Evolutionary conservation across 306 rosid species (phyloP).

Genomic region (Vigna angularis): DNA sequence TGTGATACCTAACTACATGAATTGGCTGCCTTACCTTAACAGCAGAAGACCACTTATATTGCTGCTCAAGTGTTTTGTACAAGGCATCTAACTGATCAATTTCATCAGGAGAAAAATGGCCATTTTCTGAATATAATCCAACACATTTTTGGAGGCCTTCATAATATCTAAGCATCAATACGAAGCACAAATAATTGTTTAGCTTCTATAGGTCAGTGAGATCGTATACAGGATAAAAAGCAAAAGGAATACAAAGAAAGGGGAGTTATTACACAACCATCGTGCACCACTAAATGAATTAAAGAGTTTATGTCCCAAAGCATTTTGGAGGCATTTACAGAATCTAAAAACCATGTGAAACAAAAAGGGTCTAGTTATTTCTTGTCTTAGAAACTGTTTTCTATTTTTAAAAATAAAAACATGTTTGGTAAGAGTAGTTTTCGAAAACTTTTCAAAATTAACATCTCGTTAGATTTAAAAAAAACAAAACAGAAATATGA

Average conservation of each 20-base stretch:
- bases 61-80: conserved; percentile 79
- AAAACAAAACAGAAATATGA: too few relatives aligned
- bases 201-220: not conserved
- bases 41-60: conserved; percentile 92
- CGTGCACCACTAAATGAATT: not conserved
- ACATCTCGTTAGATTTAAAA: too few relatives aligned
- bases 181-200: conserved; percentile 34
- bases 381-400: not conserved
- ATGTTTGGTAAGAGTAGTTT: not conserved
- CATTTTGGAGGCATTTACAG: conserved; percentile 65
- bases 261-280: conserved; percentile 31
- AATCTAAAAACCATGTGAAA: conserved; percentile 48
- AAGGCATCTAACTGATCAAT: conserved; percentile 71
- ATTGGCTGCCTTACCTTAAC: conserved; percentile 68
- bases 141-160: conserved; percentile 93
- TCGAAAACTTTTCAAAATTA: too few relatives aligned
- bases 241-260: not conserved
- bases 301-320: conserved; percentile 45
- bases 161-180: conserved; percentile 65
- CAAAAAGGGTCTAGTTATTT: not conserved
- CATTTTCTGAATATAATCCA: conserved; percentile 73
- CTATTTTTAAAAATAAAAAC: not conserved
- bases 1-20: conserved; percentile 11
- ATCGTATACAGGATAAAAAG: not conserved
- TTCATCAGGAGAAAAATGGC: conserved; percentile 70